Evolutionary conservation across 2,329 filamentous ascomycete genomes (phyloP), one percentile per base, ranked within the genome.

Genomic region (Thielaviopsis populi): DNA sequence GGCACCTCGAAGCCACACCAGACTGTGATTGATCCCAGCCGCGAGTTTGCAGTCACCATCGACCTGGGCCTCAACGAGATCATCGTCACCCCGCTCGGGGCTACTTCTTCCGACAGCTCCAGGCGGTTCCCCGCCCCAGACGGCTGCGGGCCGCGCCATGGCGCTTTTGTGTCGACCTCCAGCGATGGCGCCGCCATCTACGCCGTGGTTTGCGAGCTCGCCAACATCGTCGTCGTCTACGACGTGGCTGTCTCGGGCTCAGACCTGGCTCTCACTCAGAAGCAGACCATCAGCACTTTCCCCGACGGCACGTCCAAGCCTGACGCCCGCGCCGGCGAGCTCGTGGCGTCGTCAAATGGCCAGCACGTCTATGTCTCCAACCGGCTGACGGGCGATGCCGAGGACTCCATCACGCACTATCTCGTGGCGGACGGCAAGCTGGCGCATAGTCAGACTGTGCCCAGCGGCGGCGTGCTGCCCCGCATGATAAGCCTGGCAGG

Each of bases 311-410:
- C 75, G 65, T 62, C 71, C 43, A 71, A 68, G 33, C 69, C 69
- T 1, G 62, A 54, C 30, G 76, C 78, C 6, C 73, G 76, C 0
- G 78, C 76, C 1, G 79, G 77, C 54, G 78, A 77, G 69, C 69
- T 81, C 46, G 70, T 74, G 65, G 69, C 80, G 41, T 71, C 74
- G 8, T 69, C 69, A 30, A 75, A 77, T 70, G 73, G 72, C 69
- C 70, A 70, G 67, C 72, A 79, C 70, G 68, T 81, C 19, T 81
- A 81, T 70, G 74, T 80, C 62, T 78, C 78, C 43, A 81, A 81
- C 74, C 77, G 79, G 3, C 67, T 79, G 30, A 76, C 74, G 1
- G 78, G 76, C 62, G 73, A 74, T 42, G 68, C 67, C 2, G 75
- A 74, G 8, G 79, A 81, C 71, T 77, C 71, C 68, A 75, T 81